Conservation (phyloP, 192 early-diverging fungal species). For the Coemansia sp. region DNA sequence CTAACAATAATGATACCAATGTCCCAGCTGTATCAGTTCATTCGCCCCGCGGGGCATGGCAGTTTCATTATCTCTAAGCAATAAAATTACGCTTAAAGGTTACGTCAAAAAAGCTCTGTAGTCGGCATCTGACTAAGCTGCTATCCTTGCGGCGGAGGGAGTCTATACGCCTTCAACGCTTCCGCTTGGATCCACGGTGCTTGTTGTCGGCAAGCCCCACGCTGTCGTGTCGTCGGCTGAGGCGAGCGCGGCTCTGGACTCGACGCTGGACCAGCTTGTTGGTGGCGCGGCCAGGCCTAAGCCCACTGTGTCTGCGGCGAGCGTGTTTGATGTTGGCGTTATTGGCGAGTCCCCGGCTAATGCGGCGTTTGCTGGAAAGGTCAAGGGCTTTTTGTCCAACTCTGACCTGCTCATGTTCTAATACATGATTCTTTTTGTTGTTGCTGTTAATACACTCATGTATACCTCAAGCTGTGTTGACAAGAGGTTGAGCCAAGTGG, state of each 20-base stretch:
- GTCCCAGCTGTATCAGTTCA: too few relatives aligned
- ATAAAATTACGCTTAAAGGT: too few relatives aligned
- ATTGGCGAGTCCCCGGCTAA: slow-evolving; percentile 30
- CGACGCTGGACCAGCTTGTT: slow-evolving; percentile 36
- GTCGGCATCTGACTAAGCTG: too few relatives aligned
- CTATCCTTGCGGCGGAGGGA: slow-evolving; percentile 27
- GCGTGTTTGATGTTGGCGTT: slow-evolving; percentile 29
- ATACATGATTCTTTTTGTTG: neutral
- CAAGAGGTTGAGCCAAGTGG: neutral
- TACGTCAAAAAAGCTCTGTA: too few relatives aligned
- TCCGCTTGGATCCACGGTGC: slow-evolving; percentile 57
- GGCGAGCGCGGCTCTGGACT: slow-evolving; percentile 21
- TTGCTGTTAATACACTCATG: neutral
- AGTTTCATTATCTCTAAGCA: too few relatives aligned
- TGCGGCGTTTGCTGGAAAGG: slow-evolving; percentile 22
- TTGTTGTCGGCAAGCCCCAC: slow-evolving; percentile 61
- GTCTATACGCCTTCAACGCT: slow-evolving; percentile 59
- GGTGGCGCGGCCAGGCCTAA: slow-evolving; percentile 5
- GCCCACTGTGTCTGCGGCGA: neutral
- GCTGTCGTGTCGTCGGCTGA: slow-evolving; percentile 27
- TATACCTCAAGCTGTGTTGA: neutral
- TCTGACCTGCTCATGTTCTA: slow-evolving; percentile 39
- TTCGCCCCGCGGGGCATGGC: too few relatives aligned
- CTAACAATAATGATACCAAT: too few relatives aligned
- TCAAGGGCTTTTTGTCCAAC: slow-evolving; percentile 44